Conservation (phyloP, 2,329 filamentous ascomycete genomes). For the Paraconiothyrium brasiliense region DNA sequence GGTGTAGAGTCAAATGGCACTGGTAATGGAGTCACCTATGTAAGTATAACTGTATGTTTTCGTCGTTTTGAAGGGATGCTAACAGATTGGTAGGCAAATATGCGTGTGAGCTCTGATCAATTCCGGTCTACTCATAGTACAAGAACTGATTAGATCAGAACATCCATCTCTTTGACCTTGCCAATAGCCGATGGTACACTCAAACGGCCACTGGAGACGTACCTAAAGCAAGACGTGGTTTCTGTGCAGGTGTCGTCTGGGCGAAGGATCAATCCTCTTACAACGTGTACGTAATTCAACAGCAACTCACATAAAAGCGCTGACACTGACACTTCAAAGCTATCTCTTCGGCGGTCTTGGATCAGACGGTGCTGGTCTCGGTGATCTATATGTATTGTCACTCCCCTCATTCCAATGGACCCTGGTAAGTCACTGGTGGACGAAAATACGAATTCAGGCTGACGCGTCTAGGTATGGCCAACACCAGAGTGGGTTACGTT, state of each 20-base stretch:
- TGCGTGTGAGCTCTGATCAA: slow-evolving; percentile 23
- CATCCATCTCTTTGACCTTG: slow-evolving; percentile 67
- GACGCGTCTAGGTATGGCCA: slow-evolving; percentile 17
- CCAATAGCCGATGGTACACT: slow-evolving; percentile 65
- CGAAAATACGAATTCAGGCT: neutral
- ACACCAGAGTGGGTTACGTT: slow-evolving; percentile 45
- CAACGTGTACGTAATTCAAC: slow-evolving; percentile 62
- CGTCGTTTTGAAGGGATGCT: neutral
- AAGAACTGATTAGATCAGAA: slow-evolving; percentile 16
- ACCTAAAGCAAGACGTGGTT: slow-evolving; percentile 62
- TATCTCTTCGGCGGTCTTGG: slow-evolving; percentile 68
- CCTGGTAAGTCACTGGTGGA: slow-evolving; percentile 41
- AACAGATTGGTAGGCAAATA: slow-evolving; percentile 24
- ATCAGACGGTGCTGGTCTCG: slow-evolving; percentile 61
- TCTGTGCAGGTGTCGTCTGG: slow-evolving; percentile 68
- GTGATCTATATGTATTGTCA: slow-evolving; percentile 68
- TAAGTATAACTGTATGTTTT: neutral
- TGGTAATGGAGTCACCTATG: slow-evolving; percentile 15
- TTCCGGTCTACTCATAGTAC: neutral
- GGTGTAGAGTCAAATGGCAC: slow-evolving; percentile 52
- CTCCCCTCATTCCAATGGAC: slow-evolving; percentile 70
- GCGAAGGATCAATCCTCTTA: slow-evolving; percentile 67
- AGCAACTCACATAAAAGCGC: neutral
- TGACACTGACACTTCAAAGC: slow-evolving; percentile 42
- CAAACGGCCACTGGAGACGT: slow-evolving; percentile 64